phyloP scores from a whole-genome alignment of 345 rosid genomes.

The Bruguiera gymnorhiza region DNA sequence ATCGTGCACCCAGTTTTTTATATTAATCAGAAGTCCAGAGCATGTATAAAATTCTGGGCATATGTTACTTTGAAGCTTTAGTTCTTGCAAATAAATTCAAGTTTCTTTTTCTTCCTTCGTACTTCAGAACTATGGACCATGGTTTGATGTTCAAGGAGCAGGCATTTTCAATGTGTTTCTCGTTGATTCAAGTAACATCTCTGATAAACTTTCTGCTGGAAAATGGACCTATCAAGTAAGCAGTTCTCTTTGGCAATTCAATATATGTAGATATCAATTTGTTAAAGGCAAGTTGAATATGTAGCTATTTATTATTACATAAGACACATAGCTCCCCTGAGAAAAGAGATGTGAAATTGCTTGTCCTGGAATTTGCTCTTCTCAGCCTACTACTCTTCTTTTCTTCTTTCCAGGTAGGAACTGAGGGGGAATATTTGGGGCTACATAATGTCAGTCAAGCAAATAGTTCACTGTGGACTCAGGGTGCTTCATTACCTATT shows the following conservation, averaged over 20 bases:
- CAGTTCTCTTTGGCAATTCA: not conserved
- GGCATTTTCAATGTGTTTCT: slow-evolving; percentile 42
- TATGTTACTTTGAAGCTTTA: too few relatives aligned
- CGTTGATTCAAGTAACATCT: slow-evolving; percentile 24
- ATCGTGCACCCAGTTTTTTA: not conserved
- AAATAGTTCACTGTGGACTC: slow-evolving; percentile 53
- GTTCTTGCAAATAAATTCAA: too few relatives aligned
- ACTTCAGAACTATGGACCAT: slow-evolving; percentile 57
- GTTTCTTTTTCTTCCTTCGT: not conserved
- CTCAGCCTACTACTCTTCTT: not conserved
- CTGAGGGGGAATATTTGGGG: slow-evolving; percentile 54
- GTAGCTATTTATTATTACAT: too few relatives aligned
- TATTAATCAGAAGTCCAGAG: too few relatives aligned
- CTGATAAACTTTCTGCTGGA: slow-evolving; percentile 32
- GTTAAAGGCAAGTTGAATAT: too few relatives aligned
- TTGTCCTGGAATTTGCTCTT: not conserved
- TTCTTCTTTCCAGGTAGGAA: slow-evolving; percentile 46
- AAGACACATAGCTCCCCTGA: too few relatives aligned
- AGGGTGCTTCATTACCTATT: slow-evolving; percentile 35
- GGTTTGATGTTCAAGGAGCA: slow-evolving; percentile 60
- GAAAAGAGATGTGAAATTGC: too few relatives aligned
- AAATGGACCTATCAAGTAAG: slow-evolving; percentile 61
- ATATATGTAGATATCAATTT: not conserved
- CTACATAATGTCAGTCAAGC: slow-evolving; percentile 38
- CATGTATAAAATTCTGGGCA: too few relatives aligned